Percentiles rank a stretch among this genome's conserved stretches.
Evolutionary conservation across 2,329 filamentous ascomycete genomes (phyloP).

Genomic region (Pseudopithomyces maydicus): DNA sequence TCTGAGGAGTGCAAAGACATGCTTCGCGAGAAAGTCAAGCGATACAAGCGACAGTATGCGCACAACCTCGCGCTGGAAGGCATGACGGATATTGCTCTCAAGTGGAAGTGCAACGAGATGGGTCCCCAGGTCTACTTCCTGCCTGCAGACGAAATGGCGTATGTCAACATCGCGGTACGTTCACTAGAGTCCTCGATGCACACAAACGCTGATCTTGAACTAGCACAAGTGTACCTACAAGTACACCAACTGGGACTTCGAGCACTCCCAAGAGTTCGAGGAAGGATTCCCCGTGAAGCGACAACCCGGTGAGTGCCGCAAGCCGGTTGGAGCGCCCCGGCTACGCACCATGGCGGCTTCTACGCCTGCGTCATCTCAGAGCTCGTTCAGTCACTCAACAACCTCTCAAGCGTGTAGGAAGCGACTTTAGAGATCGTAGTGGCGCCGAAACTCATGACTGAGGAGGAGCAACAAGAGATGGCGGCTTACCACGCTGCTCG

Average conservation of each 20-base stretch:
- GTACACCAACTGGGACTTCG: conserved; percentile 5
- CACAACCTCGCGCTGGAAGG: conserved; percentile 7
- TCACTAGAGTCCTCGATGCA: background rate
- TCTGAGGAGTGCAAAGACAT: conserved; percentile 10
- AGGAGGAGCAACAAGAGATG: conserved; percentile 4
- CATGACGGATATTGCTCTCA: conserved; percentile 10
- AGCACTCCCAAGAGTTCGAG: conserved; percentile 2
- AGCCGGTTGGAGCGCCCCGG: background rate
- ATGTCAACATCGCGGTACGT: conserved; percentile 10
- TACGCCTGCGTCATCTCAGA: conserved; percentile 8
- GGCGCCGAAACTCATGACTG: background rate
- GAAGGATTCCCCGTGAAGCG: background rate
- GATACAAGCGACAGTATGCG: conserved; percentile 8
- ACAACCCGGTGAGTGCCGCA: background rate
- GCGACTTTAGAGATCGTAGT: background rate
- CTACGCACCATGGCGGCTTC: conserved; percentile 7
- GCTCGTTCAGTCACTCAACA: background rate
- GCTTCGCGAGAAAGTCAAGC: conserved; percentile 12
- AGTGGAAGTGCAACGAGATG: conserved; percentile 8
- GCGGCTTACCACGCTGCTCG: background rate
- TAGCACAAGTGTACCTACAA: conserved; percentile 6
- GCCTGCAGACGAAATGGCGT: conserved; percentile 1
- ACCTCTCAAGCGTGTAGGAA: background rate
- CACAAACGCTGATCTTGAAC: background rate
- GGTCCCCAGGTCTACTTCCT: background rate